Conservation (phyloP, 2,329 filamentous ascomycete genomes). For the Pseudopyricularia javanii region DNA sequence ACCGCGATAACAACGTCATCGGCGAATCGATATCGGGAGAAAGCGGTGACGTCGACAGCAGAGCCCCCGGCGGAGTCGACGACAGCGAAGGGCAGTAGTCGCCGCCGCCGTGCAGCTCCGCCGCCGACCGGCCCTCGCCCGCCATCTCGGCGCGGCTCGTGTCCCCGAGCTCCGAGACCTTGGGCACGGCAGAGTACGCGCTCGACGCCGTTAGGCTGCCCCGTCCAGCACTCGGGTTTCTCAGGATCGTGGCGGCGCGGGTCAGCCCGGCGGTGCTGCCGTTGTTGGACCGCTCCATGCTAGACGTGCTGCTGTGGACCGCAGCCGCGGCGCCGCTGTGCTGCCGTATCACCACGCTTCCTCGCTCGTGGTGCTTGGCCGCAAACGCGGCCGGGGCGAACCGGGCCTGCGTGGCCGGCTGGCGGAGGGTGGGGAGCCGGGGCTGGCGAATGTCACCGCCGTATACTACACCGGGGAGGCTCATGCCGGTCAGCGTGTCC, state of each 20-base stretch:
- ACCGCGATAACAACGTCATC: neutral
- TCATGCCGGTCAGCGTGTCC: constrained; percentile 26
- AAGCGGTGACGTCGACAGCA: neutral
- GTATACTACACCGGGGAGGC: constrained; percentile 10
- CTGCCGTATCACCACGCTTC: too few relatives aligned
- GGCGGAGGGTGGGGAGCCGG: neutral
- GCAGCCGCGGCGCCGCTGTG: too few relatives aligned
- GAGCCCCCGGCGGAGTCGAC: neutral
- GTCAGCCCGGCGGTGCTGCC: neutral
- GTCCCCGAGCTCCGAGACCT: neutral
- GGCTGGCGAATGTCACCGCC: constrained; percentile 10
- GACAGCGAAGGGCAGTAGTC: neutral
- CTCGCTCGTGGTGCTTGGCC: constrained; percentile 6
- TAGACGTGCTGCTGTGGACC: constrained; percentile 2
- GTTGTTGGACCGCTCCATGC: neutral
- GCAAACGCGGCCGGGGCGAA: neutral
- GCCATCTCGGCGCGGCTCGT: neutral
- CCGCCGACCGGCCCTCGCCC: neutral
- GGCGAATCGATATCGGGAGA: neutral
- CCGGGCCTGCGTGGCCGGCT: neutral
- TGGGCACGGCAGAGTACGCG: neutral
- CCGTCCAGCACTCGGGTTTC: neutral
- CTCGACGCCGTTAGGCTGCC: neutral
- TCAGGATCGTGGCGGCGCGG: neutral
- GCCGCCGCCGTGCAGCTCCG: neutral